A percentile compares a stretch with the other conserved stretches of the same genome.
These are phyloP conservation scores for Quambalaria eucalypti DNA, from an alignment of 1,284 basidiomycete species.

Conservation along the genomic window DNA sequence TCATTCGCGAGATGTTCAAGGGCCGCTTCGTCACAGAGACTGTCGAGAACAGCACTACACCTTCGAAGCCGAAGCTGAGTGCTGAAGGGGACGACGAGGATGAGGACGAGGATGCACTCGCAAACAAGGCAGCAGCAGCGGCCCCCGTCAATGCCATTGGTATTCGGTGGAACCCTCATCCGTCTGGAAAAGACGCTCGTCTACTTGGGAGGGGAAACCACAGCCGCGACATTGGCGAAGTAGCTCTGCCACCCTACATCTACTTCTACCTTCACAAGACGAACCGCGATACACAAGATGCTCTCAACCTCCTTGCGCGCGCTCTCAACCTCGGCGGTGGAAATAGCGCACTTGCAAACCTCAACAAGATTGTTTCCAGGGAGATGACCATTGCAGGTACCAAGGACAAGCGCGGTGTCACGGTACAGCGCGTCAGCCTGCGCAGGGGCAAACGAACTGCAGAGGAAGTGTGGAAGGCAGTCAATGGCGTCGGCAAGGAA, in stretches of 20 bases:
- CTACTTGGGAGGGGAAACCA: background rate
- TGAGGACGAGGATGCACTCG: slow-evolving; percentile 17
- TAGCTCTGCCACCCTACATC: slow-evolving; percentile 61
- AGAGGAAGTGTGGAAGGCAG: slow-evolving; percentile 68
- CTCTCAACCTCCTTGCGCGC: slow-evolving; percentile 63
- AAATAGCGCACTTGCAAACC: slow-evolving; percentile 1
- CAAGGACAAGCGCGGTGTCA: slow-evolving; percentile 95
- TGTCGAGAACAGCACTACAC: slow-evolving; percentile 49
- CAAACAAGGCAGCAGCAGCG: slow-evolving; percentile 1
- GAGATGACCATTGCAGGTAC: slow-evolving; percentile 87
- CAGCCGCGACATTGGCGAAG: background rate
- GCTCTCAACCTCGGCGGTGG: slow-evolving; percentile 45
- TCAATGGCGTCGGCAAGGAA: slow-evolving; percentile 43
- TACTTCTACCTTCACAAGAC: slow-evolving; percentile 96
- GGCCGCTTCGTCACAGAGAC: slow-evolving; percentile 78
- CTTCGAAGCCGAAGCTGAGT: slow-evolving; percentile 7
- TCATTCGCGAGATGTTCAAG: slow-evolving; percentile 68
- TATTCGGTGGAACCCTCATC: slow-evolving; percentile 5
- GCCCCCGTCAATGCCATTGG: background rate
- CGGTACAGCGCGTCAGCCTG: slow-evolving; percentile 80
- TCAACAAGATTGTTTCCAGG: slow-evolving; percentile 52
- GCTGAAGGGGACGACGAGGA: slow-evolving; percentile 13
- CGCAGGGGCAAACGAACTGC: slow-evolving; percentile 69
- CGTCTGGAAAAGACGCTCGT: background rate
- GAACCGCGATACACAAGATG: slow-evolving; percentile 94